These are phyloP conservation scores for Globisporangium okanoganense DNA, from an alignment of 352 stramenopile genomes.

Conservation along the genomic window DNA sequence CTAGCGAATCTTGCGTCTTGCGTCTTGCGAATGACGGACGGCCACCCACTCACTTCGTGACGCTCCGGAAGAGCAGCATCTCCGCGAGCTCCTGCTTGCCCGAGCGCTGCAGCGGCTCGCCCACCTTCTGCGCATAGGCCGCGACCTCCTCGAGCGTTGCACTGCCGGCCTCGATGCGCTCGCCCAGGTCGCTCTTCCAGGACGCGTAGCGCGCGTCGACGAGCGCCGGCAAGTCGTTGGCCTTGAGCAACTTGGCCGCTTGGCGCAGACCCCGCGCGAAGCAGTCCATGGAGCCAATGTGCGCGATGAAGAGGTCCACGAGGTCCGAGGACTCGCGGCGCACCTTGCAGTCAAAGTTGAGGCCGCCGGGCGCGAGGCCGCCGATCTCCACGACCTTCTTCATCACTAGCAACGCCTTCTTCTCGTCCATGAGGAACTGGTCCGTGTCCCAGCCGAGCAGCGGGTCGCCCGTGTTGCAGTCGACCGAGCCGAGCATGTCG, in stretches of 20 bases:
- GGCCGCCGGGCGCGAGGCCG: constrained; percentile 58
- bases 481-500: constrained; percentile 79
- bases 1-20: background rate
- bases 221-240: constrained; percentile 48
- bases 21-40: too few relatives aligned
- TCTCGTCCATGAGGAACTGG: constrained; percentile 81
- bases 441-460: constrained; percentile 69
- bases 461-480: constrained; percentile 78
- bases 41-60: constrained; percentile 13
- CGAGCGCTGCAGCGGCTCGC: constrained; percentile 55
- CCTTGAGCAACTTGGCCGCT: constrained; percentile 57
- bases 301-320: constrained; percentile 80
- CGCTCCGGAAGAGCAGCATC: constrained; percentile 49
- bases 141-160: constrained; percentile 65
- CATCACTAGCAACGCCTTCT: constrained; percentile 75
- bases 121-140: constrained; percentile 33
- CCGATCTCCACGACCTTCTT: constrained; percentile 69
- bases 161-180: constrained; percentile 52
- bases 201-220: constrained; percentile 63
- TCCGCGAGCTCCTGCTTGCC: constrained; percentile 79
- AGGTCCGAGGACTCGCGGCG: constrained; percentile 76
- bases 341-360: constrained; percentile 89
- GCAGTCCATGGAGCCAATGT: constrained; percentile 85
- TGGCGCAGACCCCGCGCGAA: constrained; percentile 72
- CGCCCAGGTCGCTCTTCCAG: constrained; percentile 55